Conservation (phyloP, 345 rosid genomes). For the Luvunga scandens region DNA sequence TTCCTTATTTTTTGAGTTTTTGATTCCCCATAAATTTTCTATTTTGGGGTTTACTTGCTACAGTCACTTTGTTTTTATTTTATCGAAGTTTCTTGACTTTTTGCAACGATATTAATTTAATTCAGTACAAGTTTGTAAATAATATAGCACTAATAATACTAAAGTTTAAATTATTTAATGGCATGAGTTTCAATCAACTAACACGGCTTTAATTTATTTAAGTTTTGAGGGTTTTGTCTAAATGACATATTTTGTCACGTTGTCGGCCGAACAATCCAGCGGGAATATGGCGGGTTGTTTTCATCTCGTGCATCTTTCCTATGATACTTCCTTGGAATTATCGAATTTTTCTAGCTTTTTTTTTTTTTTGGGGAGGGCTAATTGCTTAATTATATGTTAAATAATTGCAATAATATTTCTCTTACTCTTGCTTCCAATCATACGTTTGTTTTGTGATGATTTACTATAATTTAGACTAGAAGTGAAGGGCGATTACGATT, state of each 20-base stretch:
- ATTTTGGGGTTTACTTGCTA: slow-evolving; percentile 26
- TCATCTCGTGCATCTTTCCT: neutral
- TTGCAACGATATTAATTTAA: neutral
- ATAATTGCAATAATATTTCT: neutral
- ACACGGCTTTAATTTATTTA: neutral
- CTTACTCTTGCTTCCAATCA: neutral
- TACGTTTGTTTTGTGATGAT: neutral
- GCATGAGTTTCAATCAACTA: slow-evolving; percentile 28
- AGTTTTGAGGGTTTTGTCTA: slow-evolving; percentile 14
- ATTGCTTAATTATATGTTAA: neutral
- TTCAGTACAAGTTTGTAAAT: neutral
- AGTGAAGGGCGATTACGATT: neutral
- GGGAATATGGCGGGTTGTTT: slow-evolving; percentile 39
- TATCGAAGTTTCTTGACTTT: neutral
- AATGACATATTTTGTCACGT: slow-evolving; percentile 38
- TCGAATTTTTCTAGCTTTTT: neutral
- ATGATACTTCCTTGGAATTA: neutral
- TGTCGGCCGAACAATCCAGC: slow-evolving; percentile 47
- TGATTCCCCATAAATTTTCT: slow-evolving; percentile 5
- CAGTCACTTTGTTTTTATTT: slow-evolving; percentile 7
- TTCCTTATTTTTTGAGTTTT: neutral
- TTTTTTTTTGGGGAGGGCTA: neutral
- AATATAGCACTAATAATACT: no score
- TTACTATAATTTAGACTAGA: neutral
- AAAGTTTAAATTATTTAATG: neutral